Percentiles rank a stretch among this genome's conserved stretches.
Evolutionary conservation across 2,329 filamentous ascomycete genomes (phyloP).

Genomic region (Huntiella savannae): DNA sequence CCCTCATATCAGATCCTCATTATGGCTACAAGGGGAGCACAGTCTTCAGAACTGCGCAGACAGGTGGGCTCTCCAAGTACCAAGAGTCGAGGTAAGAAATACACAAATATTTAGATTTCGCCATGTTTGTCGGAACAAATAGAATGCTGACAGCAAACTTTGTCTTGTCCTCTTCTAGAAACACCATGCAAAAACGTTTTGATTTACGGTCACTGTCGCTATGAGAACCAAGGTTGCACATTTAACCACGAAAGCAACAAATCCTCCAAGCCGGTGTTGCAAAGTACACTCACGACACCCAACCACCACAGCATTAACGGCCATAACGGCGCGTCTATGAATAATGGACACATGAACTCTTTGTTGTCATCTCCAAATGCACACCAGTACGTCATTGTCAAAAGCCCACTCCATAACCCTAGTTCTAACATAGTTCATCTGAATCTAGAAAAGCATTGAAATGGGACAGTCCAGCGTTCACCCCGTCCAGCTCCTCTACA

Average conservation of each 20-base stretch:
- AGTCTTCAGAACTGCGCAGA: conserved; percentile 28
- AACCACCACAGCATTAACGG: conserved; percentile 9
- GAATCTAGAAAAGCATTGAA: conserved; percentile 34
- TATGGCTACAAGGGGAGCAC: conserved; percentile 12
- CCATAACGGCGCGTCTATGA: conserved; percentile 1
- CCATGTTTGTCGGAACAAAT: not conserved
- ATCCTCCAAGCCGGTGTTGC: conserved; percentile 12
- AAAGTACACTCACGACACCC: conserved; percentile 4
- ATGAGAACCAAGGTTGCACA: conserved; percentile 76
- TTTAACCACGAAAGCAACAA: conserved; percentile 67
- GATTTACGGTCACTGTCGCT: conserved; percentile 84
- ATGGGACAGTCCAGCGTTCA: conserved; percentile 92
- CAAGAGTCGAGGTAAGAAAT: conserved; percentile 32
- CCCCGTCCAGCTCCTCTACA: conserved; percentile 32
- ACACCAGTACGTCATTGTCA: conserved; percentile 6
- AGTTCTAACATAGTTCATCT: not conserved
- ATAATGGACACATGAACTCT: conserved; percentile 4
- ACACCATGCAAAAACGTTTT: conserved; percentile 82
- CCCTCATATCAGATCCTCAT: not conserved
- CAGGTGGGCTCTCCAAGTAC: conserved; percentile 37
- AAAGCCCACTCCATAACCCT: not conserved
- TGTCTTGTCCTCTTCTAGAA: conserved; percentile 24
- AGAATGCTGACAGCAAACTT: too few relatives aligned
- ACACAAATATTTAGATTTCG: conserved; percentile 2
- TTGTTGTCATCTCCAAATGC: conserved; percentile 8